Conservation (phyloP, 768 basidiomycete genomes). For the Pleurotus tuber-regium region DNA sequence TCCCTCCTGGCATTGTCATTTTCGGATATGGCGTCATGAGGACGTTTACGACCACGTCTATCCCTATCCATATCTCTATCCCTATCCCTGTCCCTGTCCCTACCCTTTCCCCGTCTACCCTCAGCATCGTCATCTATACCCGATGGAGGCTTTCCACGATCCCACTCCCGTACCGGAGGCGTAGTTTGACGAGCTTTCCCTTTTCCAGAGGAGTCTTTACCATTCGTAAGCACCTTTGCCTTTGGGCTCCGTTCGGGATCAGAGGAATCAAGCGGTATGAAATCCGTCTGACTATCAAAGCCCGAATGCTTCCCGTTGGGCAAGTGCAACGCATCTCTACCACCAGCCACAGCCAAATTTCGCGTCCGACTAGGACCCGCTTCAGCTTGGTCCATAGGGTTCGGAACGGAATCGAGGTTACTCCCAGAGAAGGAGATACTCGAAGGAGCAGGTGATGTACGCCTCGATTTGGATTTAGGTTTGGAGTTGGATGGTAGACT, state of each 20-base stretch:
- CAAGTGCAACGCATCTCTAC: too few species aligned
- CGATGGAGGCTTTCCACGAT: slow-evolving; percentile 28
- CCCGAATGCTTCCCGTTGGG: not conserved
- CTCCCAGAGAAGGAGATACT: not conserved
- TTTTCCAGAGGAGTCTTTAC: not conserved
- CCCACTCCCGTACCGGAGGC: slow-evolving; percentile 35
- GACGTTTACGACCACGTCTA: slow-evolving; percentile 36
- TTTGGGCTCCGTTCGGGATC: not conserved
- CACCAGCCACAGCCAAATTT: not conserved
- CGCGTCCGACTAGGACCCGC: not conserved
- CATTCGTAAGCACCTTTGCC: not conserved
- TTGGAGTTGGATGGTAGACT: not conserved
- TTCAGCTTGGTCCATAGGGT: not conserved
- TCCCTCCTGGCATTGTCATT: slow-evolving; percentile 49
- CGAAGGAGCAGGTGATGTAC: not conserved
- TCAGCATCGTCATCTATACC: slow-evolving; percentile 14
- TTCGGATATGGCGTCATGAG: slow-evolving; percentile 34
- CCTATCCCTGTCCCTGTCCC: slow-evolving; percentile 20
- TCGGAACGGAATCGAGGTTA: not conserved
- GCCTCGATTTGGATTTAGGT: not conserved
- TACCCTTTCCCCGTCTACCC: slow-evolving; percentile 16
- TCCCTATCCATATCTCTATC: slow-evolving; percentile 12
- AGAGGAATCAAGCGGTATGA: not conserved
- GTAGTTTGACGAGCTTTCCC: not conserved
- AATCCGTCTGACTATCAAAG: slow-evolving; percentile 1